Evolutionary conservation across 2,329 filamentous ascomycete genomes (phyloP).

Genomic region (Monosporascus sp.): DNA sequence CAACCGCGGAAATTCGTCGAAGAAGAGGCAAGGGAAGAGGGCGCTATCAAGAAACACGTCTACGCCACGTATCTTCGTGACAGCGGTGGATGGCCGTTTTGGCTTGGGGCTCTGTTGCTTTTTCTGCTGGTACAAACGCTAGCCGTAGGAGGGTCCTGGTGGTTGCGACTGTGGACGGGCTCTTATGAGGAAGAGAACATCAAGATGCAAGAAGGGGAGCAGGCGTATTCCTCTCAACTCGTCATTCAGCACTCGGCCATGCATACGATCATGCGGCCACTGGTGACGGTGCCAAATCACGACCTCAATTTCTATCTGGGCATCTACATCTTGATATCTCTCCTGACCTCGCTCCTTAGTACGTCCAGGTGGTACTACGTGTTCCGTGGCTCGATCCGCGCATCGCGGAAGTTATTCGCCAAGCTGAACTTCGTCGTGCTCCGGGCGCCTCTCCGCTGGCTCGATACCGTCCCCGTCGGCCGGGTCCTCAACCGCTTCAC

Average conservation of each 20-base stretch:
- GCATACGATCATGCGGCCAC: conserved; percentile 30
- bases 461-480: conserved; percentile 74
- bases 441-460: conserved; percentile 69
- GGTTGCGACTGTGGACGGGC: conserved; percentile 59
- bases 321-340: conserved; percentile 60
- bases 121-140: conserved; percentile 52
- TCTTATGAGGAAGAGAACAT: conserved; percentile 30
- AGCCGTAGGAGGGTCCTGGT: conserved; percentile 56
- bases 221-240: conserved; percentile 39
- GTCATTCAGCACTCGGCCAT: conserved; percentile 41
- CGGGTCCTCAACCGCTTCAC: conserved; percentile 75
- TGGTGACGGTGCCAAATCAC: conserved; percentile 24
- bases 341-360: conserved; percentile 51
- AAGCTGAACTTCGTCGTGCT: conserved; percentile 62
- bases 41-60: conserved; percentile 61
- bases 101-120: conserved; percentile 47
- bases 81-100: conserved; percentile 59
- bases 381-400: conserved; percentile 60
- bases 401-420: conserved; percentile 64
- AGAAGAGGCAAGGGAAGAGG: conserved; percentile 67
- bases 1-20: conserved; percentile 66
- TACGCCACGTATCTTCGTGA: conserved; percentile 63
- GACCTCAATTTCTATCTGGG: conserved; percentile 59
- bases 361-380: conserved; percentile 59
- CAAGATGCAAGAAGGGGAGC: conserved; percentile 16